Conservation (phyloP, 2,329 filamentous ascomycete genomes). For the Phialophora tarda region DNA sequence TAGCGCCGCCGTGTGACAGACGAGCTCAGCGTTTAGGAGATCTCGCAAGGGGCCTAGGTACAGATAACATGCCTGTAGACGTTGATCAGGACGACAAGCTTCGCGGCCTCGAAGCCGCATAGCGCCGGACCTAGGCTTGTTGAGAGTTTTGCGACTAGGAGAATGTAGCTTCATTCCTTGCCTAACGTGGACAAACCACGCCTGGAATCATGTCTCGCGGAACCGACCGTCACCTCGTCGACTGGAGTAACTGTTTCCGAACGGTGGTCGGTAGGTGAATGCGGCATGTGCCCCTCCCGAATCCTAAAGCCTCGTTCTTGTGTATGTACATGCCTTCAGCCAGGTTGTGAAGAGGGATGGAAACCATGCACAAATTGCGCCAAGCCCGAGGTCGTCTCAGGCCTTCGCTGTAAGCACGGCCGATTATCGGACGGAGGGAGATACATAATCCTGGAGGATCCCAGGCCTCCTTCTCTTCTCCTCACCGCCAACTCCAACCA, state of each 20-base stretch:
- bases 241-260: background rate
- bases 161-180: background rate
- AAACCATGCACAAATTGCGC: background rate
- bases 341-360: background rate
- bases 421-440: background rate
- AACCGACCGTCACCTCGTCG: background rate
- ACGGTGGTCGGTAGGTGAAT: background rate
- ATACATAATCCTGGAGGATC: background rate
- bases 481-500: background rate
- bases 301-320: background rate
- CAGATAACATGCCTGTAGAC: background rate
- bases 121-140: background rate
- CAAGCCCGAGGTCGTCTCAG: background rate
- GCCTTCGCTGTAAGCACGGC: background rate
- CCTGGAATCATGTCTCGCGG: background rate
- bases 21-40: background rate
- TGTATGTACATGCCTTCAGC: background rate
- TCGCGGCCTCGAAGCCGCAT: background rate
- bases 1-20: no score
- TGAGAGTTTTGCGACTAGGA: background rate
- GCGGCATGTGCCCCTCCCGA: background rate
- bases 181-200: background rate
- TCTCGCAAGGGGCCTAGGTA: background rate
- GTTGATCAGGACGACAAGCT: background rate
- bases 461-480: background rate